Base-by-base conservation (phyloP, 2,329 filamentous ascomycete genomes). In the Helicocarpus griseus region DNA sequence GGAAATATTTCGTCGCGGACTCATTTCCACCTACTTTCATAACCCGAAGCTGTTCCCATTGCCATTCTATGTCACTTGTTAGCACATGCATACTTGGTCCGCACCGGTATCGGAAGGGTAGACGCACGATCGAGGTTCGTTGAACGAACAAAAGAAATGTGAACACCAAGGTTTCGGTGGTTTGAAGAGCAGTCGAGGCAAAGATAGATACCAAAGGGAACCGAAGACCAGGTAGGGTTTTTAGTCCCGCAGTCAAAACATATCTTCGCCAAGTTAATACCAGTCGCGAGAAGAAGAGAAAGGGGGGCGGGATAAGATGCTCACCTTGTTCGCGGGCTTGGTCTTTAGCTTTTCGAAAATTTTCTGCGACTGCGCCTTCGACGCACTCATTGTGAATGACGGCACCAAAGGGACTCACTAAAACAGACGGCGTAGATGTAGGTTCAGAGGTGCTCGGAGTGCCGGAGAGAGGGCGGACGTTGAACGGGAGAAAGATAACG, bases 11-110 rank as follows among this genome's bases (percentile, higher is more conserved):
- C 64, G 90, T 96, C 46, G 93, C 93, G 53, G 89, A 95, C 73
- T 97, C 91, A 65, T 98, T 98, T 53, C 93, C 93, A 58, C 93
- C 93, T 14, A 97, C 89, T 74, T 98, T 98, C 91, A 98, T 97
- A 53, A 91, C 73, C 49, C 93, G 87, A 54, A 98, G 79, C 70
- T 98, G 93, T 60, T 96, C 89, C 93, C 93, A 98, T 86, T 96
- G 89, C 93, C 93, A 98, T 76, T 88, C 85, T 87, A 62, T 35
- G 43, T 29, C 26, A 43, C 48, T 45, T n/a, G 52, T 68, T 57
- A 66, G 62, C 45, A 41, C 52, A 47, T 21, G 36, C n/a, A 35
- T 11, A 36, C 14, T 29, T 44, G 31, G 14, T n/a, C 29, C 14
- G 52, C 24, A 35, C 22, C 22, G 41, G 43, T 39, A 38, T 48